These are phyloP conservation scores for Hymenoscyphus albidus DNA, from an alignment of 2,329 filamentous ascomycete species.

Conservation along the genomic window DNA sequence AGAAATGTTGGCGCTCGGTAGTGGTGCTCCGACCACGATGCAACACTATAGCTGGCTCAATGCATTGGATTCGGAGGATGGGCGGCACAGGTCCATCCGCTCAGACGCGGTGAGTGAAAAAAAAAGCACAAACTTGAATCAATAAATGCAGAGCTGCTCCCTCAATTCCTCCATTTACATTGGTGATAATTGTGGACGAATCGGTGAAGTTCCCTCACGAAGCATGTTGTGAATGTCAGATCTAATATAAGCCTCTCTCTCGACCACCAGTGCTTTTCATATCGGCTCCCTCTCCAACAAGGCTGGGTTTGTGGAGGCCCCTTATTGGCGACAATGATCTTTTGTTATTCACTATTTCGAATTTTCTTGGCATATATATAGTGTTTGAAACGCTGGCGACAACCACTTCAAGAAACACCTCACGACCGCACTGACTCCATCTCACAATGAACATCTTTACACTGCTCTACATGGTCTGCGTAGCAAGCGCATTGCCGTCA, in stretches of 20 bases:
- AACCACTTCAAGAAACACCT: neutral
- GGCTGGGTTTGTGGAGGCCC: conserved; percentile 2
- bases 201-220: conserved; percentile 9
- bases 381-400: neutral
- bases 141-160: conserved; percentile 4
- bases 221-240: neutral
- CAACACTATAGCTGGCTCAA: neutral
- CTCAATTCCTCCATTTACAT: neutral
- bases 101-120: conserved; percentile 2
- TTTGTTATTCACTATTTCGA: conserved; percentile 1
- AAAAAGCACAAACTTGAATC: neutral
- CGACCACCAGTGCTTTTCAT: neutral
- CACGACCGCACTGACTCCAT: conserved; percentile 8
- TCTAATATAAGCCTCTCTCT: neutral
- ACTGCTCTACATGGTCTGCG: conserved; percentile 3
- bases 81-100: conserved; percentile 9
- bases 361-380: conserved; percentile 1
- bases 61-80: neutral
- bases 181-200: conserved; percentile 1
- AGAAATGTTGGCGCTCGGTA: conserved; percentile 1
- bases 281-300: neutral
- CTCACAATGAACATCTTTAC: conserved; percentile 20
- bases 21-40: neutral
- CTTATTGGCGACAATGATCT: neutral
- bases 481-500: conserved; percentile 4